Evolutionary conservation across 495 filamentous ascomycete genomes (phyloP).

Genomic region (Recurvomyces mirabilis): DNA sequence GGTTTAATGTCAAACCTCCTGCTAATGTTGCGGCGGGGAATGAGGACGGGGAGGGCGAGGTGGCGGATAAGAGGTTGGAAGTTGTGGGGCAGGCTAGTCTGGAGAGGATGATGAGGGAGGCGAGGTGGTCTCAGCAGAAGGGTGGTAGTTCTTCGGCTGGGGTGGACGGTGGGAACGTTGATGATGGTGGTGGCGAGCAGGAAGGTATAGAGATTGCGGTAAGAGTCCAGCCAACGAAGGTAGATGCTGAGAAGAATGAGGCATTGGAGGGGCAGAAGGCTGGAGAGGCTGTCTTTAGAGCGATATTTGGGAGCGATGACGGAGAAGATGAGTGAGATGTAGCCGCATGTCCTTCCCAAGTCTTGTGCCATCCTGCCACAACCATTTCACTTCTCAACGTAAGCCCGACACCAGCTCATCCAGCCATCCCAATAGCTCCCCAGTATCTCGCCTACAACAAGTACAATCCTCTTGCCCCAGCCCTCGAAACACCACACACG

Average conservation of each 20-base stretch:
- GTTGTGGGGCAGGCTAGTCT: constrained; percentile 40
- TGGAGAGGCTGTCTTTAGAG: constrained; percentile 82
- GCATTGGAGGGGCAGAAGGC: constrained; percentile 73
- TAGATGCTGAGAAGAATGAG: constrained; percentile 75
- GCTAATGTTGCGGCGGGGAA: constrained; percentile 56
- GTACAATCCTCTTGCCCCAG: too few relatives aligned
- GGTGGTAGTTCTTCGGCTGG: constrained; percentile 6
- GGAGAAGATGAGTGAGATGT: constrained; percentile 48
- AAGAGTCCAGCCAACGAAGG: constrained; percentile 27
- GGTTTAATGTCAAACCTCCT: constrained; percentile 75
- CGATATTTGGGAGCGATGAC: constrained; percentile 83
- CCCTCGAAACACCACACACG: too few relatives aligned
- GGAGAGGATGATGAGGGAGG: constrained; percentile 43
- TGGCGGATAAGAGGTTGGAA: constrained; percentile 25
- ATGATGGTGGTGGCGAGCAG: background rate
- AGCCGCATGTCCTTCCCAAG: too few relatives aligned
- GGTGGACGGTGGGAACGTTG: background rate
- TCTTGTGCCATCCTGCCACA: too few relatives aligned
- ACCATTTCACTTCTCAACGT: too few relatives aligned
- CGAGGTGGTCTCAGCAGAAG: constrained; percentile 17
- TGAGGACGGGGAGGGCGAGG: constrained; percentile 27
- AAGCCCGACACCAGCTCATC: too few relatives aligned
- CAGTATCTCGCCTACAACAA: too few relatives aligned
- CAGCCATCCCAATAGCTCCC: too few relatives aligned
- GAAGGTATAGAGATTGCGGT: background rate